Evolutionary conservation across 2,329 filamentous ascomycete genomes (phyloP), one percentile per base, ranked within the genome.

Genomic region (Diaporthe velutina): DNA sequence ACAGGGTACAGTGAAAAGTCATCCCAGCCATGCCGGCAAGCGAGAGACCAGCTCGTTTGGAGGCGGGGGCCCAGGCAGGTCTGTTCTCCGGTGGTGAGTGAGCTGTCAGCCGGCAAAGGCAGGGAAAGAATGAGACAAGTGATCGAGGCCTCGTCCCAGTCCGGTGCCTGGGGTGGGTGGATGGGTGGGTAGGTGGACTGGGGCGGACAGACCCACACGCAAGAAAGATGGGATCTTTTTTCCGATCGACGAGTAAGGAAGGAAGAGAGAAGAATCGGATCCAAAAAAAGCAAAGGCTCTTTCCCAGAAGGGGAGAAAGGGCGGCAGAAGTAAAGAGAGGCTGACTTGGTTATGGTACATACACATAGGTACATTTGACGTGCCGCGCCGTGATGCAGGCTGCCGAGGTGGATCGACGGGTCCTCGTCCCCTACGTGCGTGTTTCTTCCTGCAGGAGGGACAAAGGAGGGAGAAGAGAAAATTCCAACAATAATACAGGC

Each of bases 91-190:
- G 70, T 55, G 54, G 33, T 33, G 25, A 35, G 57, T 52, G 57
- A 45, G 57, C 50, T 64, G 48, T 2, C 30, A 52, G 30, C 15
- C 22, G 30, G 48, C 9, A 17, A 5, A 40, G 33, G n/a, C 48
- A 68, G 22, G 30, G 35, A 40, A 45, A 45, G 35, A 19, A 72
- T 55, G 70, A 72, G 70, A 72, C 70, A 72, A 55, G 25, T 72
- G 70, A 72, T 72, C 57, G 57, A 72, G 70, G 55, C 33, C 57
- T 33, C 48, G n/a, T 72, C 57, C 48, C 8, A 7, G 7, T 48
- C 17, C n/a, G 57, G 52, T 60, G 68, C 55, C 40, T 50, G 68
- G 50, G 52, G 15, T 17, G 50, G 50, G 10, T 30, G 25, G 52
- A 19, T 19, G 15, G 28, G 22, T 50, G 12, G 7, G 42, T 48